These are phyloP conservation scores for Pulveroboletus sp. DNA, from an alignment of 768 basidiomycete species.

Conservation along the genomic window DNA sequence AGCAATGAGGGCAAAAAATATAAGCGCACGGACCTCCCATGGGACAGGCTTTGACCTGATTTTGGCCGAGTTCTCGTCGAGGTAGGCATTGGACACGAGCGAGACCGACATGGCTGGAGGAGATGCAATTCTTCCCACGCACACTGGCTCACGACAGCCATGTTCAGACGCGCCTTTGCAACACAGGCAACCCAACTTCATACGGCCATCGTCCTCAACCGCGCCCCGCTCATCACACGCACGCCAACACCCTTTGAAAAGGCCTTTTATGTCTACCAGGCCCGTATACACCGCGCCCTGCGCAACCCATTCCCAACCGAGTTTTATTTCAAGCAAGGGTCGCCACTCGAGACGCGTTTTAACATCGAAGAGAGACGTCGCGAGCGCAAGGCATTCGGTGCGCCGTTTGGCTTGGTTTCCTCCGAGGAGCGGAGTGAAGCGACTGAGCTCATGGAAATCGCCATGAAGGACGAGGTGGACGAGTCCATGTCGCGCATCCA, in stretches of 20 bases:
- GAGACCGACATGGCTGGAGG: conserved; percentile 59
- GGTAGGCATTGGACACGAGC: conserved; percentile 76
- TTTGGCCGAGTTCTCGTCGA: conserved; percentile 86
- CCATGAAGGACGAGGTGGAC: conserved; percentile 60
- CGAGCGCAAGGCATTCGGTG: conserved; percentile 74
- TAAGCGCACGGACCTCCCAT: conserved; percentile 74
- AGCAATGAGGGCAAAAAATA: not conserved
- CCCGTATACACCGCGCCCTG: conserved; percentile 77
- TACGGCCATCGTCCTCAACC: conserved; percentile 73
- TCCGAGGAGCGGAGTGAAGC: conserved; percentile 40
- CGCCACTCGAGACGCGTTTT: conserved; percentile 79
- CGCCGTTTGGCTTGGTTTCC: conserved; percentile 48
- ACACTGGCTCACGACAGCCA: conserved; percentile 11
- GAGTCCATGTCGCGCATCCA: conserved; percentile 59
- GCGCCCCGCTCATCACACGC: conserved; percentile 72
- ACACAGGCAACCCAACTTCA: conserved; percentile 42
- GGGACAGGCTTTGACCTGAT: conserved; percentile 89
- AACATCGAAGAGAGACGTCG: conserved; percentile 69
- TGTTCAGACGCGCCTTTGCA: conserved; percentile 38
- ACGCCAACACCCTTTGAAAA: conserved; percentile 71
- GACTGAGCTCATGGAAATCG: conserved; percentile 56
- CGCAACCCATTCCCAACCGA: conserved; percentile 86
- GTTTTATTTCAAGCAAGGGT: conserved; percentile 93
- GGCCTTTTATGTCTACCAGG: conserved; percentile 82
- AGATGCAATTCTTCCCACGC: conserved; percentile 30